Evolutionary conservation across 345 rosid species (phyloP), one percentile per base, ranked within the genome.

Genomic region (Mercurialis annua): DNA sequence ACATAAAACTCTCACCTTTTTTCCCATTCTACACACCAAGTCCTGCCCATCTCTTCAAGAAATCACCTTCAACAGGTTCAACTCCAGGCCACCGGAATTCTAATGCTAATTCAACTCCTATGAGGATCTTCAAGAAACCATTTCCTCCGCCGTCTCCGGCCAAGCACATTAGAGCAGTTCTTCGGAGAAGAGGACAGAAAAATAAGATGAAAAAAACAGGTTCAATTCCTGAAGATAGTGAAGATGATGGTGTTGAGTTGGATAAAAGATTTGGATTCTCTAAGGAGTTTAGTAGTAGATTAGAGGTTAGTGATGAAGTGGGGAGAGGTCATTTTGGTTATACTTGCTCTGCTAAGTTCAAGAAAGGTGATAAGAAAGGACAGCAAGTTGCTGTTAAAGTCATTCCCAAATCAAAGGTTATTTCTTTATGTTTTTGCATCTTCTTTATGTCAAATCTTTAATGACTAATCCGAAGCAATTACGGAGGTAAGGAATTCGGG

Each of bases 311-410:
- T 31, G 90, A 85, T 34, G 99, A 92, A 73, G 92, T 92, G 52
- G 99, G 99, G 53, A 69, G 99, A 73, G 99, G 99, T 33, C 99
- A 95, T 85, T 92, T 88, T 76, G 99, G 99, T 61, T 92, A 86
- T 63, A 92, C 99, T 71, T 92, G 99, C 68, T 84, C 89, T 70
- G 99, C 97, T 20, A 88, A 66, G 81, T 92, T 83, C 78, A 95
- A 86, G 84, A 92, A 90, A 76, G 98, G 99, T 56, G 94, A 85
- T 67, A 77, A 79, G 52, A 90, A 92, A 69, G 98, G 90, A 53
- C 90, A 82, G 61, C 88, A 80, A 62, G 99, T 90, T 70, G 99
- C 98, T 62, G 91, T 95, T 50, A 95, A 95, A 81, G 86, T 92
- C 81, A 87, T 95, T 57, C 97, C 97, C 43, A 95, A 95, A 76